Conservation (phyloP, 2,329 filamentous ascomycete genomes). For the Nothophoma quercina region DNA sequence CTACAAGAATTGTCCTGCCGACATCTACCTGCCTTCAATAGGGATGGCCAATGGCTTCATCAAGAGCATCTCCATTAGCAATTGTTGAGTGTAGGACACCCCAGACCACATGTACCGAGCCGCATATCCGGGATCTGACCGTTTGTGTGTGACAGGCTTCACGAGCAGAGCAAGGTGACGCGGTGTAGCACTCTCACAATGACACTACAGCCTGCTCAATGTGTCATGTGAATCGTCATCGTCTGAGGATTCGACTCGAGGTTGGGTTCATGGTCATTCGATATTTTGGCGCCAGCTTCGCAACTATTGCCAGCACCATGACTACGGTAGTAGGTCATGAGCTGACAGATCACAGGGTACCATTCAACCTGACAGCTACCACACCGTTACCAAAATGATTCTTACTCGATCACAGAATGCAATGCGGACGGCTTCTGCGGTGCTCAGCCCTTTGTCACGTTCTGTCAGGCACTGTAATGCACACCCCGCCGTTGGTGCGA, state of each 20-base stretch:
- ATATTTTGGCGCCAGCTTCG: background rate
- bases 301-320: background rate
- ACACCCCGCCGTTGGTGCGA: constrained; percentile 17
- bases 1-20: constrained; percentile 6
- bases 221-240: constrained; percentile 6
- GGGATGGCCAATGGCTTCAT: constrained; percentile 9
- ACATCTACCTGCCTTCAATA: constrained; percentile 2
- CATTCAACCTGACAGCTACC: background rate
- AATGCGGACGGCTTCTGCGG: background rate
- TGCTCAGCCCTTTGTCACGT: constrained; percentile 13
- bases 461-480: constrained; percentile 16
- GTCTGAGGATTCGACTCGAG: background rate
- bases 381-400: background rate
- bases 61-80: constrained; percentile 9
- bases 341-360: background rate
- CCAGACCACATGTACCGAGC: constrained; percentile 18
- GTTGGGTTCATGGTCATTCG: background rate
- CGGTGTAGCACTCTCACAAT: constrained; percentile 17
- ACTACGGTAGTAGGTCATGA: constrained; percentile 6
- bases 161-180: constrained; percentile 14
- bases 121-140: constrained; percentile 13
- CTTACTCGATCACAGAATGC: background rate
- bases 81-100: constrained; percentile 20
- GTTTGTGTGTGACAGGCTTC: constrained; percentile 20
- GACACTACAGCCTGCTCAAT: background rate